Evolutionary conservation across 768 basidiomycete genomes (phyloP).

Genomic region (Boletus subcaerulescens): DNA sequence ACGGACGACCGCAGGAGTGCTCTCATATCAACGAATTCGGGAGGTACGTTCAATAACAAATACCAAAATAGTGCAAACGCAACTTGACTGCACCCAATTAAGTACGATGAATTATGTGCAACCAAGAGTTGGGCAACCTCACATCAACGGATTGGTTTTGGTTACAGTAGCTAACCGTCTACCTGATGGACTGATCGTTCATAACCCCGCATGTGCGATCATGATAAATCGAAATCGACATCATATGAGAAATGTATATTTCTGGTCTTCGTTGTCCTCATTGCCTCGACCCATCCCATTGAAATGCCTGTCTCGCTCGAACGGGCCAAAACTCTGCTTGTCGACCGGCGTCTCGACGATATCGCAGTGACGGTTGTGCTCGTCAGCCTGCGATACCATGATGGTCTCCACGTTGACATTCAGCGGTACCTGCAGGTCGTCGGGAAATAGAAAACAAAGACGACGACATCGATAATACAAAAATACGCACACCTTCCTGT

Average conservation of each 20-base stretch:
- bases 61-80: too few relatives aligned
- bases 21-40: too few relatives aligned
- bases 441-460: not conserved
- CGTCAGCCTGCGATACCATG: conserved; percentile 30
- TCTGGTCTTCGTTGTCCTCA: conserved; percentile 17
- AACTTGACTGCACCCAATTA: too few relatives aligned
- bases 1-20: too few relatives aligned
- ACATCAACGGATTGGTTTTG: too few relatives aligned
- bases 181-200: not conserved
- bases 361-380: conserved; percentile 16
- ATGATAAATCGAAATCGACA: not conserved
- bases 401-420: conserved; percentile 35
- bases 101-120: too few relatives aligned
- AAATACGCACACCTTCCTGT: conserved; percentile 22
- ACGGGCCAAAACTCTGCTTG: conserved; percentile 4
- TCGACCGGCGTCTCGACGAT: conserved; percentile 11
- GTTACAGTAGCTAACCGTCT: too few relatives aligned
- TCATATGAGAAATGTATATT: conserved; percentile 13
- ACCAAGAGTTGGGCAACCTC: too few relatives aligned
- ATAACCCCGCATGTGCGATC: not conserved
- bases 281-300: conserved; percentile 16
- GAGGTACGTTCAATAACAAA: too few relatives aligned
- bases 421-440: conserved; percentile 13
- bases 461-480: not conserved
- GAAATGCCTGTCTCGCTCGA: conserved; percentile 12